Conservation (phyloP, 2,329 filamentous ascomycete species). For the Talaromyces sp. region DNA sequence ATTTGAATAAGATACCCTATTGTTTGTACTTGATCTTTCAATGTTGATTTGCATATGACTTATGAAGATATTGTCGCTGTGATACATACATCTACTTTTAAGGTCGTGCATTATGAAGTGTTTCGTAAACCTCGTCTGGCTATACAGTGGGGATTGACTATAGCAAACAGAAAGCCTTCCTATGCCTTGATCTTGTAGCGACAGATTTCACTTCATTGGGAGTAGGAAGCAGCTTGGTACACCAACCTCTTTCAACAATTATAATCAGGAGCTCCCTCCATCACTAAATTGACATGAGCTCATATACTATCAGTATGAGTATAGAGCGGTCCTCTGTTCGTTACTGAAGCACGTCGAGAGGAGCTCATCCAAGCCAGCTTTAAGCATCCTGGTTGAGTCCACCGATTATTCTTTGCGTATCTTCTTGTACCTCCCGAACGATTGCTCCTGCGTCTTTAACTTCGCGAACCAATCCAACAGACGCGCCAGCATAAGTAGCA, state of each 20-base stretch:
- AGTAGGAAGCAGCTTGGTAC: too few relatives aligned
- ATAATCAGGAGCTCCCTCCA: not conserved
- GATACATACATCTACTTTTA: too few relatives aligned
- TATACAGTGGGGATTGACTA: too few relatives aligned
- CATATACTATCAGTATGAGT: too few relatives aligned
- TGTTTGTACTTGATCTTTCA: not conserved
- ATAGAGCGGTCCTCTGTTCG: too few relatives aligned
- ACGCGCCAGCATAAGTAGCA: slow-evolving; percentile 53
- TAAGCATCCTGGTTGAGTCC: not conserved
- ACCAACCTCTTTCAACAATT: too few relatives aligned
- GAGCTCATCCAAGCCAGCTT: not conserved
- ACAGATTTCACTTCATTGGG: too few relatives aligned
- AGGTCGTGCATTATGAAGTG: too few relatives aligned
- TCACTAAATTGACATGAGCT: not conserved
- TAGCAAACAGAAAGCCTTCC: too few relatives aligned
- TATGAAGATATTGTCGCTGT: too few relatives aligned
- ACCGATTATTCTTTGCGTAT: not conserved
- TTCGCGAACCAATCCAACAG: slow-evolving; percentile 46
- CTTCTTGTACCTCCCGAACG: slow-evolving; percentile 31
- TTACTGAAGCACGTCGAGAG: not conserved
- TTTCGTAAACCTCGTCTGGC: too few relatives aligned
- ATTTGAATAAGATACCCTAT: slow-evolving; percentile 15
- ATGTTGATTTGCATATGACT: not conserved
- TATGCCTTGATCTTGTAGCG: too few relatives aligned
- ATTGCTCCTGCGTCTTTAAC: slow-evolving; percentile 44